Conservation (phyloP, 306 rosid species). For the Arachis stenosperma region DNA sequence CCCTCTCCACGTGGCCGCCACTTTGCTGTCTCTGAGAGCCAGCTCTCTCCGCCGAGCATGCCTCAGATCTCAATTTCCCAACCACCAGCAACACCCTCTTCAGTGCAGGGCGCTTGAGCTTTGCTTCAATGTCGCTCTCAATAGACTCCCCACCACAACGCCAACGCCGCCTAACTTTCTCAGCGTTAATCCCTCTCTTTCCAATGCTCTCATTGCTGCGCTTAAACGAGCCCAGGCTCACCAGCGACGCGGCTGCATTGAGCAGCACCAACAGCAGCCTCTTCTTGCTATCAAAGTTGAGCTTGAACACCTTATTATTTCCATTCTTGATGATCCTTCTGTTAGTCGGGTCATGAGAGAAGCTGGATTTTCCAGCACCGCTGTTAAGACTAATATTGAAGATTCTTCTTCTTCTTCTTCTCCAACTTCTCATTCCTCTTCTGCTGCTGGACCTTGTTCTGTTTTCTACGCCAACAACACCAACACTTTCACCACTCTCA, state of each 20-base stretch:
- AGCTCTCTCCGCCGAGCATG: slow-evolving; percentile 67
- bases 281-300: slow-evolving; percentile 75
- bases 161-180: slow-evolving; percentile 56
- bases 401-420: slow-evolving; percentile 52
- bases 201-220: slow-evolving; percentile 94
- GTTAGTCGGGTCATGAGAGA: slow-evolving; percentile 98
- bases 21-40: slow-evolving; percentile 62
- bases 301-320: slow-evolving; percentile 82
- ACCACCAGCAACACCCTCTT: slow-evolving; percentile 63
- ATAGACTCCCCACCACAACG: slow-evolving; percentile 77
- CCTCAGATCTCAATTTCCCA: slow-evolving; percentile 65
- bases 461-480: slow-evolving; percentile 47
- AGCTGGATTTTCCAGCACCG: slow-evolving; percentile 87
- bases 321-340: slow-evolving; percentile 93
- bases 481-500: slow-evolving; percentile 36
- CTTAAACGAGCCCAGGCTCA: slow-evolving; percentile 95
- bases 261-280: slow-evolving; percentile 85
- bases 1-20: slow-evolving; percentile 91
- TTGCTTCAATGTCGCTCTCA: slow-evolving; percentile 97
- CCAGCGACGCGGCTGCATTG: slow-evolving; percentile 93
- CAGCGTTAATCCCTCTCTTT: slow-evolving; percentile 77
- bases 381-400: slow-evolving; percentile 71
- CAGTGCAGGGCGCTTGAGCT: slow-evolving; percentile 97
- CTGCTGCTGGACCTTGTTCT: slow-evolving; percentile 32
- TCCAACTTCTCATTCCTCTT: too few species aligned